Conservation (phyloP, 2,329 filamentous ascomycete genomes). For the Arthrinium puccinioides region DNA sequence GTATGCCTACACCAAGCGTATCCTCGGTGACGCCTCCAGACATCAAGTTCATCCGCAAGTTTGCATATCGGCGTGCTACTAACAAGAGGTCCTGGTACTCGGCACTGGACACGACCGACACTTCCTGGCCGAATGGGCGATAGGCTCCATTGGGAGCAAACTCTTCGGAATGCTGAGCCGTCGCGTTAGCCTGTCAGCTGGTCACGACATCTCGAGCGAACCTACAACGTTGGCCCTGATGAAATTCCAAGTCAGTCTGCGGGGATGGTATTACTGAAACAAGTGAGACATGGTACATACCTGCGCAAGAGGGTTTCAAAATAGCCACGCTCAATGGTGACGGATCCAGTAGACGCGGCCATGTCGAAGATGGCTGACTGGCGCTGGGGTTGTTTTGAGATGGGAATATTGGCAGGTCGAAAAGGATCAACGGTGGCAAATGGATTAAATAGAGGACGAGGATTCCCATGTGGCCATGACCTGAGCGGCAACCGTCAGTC, state of each 20-base stretch:
- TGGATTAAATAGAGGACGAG: too few species aligned
- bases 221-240: slow-evolving; percentile 24
- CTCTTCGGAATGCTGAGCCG: slow-evolving; percentile 11
- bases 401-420: too few species aligned
- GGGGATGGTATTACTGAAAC: background rate
- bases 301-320: slow-evolving; percentile 55
- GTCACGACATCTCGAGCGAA: slow-evolving; percentile 1
- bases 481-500: too few species aligned
- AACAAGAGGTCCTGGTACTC: slow-evolving; percentile 56
- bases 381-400: too few species aligned
- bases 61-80: slow-evolving; percentile 43
- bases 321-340: slow-evolving; percentile 54
- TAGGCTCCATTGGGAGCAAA: slow-evolving; percentile 9
- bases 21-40: slow-evolving; percentile 39
- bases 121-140: slow-evolving; percentile 26
- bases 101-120: slow-evolving; percentile 46
- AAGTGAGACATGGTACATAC: slow-evolving; percentile 34
- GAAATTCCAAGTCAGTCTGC: slow-evolving; percentile 9
- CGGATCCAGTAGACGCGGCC: slow-evolving; percentile 22
- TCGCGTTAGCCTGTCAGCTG: background rate
- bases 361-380: too few species aligned
- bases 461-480: too few species aligned
- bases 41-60: slow-evolving; percentile 40
- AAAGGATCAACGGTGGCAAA: too few species aligned
- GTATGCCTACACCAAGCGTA: slow-evolving; percentile 34